Evolutionary conservation across 2,329 filamentous ascomycete species (phyloP).

Genomic region (Alternaria infectoria): DNA sequence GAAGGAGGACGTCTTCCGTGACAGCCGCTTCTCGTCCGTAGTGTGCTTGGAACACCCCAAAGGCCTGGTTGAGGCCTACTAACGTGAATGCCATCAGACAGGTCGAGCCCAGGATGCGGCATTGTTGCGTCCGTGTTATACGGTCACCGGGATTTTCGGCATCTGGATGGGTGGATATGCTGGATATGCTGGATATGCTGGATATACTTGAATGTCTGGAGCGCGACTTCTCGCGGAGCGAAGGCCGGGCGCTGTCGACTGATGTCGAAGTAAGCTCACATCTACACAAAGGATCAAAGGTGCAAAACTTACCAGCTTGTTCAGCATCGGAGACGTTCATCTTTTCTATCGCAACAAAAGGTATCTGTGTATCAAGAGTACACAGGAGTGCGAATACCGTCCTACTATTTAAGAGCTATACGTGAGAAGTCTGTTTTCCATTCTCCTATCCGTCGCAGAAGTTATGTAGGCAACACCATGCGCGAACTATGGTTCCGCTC

Average conservation of each 20-base stretch:
- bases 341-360: neutral
- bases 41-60: constrained; percentile 27
- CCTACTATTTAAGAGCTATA: neutral
- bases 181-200: neutral
- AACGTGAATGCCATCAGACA: constrained; percentile 21
- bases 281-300: neutral
- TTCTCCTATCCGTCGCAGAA: neutral
- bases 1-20: constrained; percentile 15
- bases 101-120: constrained; percentile 17
- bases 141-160: constrained; percentile 10
- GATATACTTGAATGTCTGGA: neutral
- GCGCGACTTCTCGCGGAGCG: neutral
- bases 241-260: neutral
- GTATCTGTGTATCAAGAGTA: no score
- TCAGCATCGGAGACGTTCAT: neutral
- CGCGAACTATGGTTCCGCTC: neutral
- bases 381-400: neutral
- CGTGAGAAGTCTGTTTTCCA: neutral
- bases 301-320: neutral
- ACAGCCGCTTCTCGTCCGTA: constrained; percentile 24
- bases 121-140: constrained; percentile 23
- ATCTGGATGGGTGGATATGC: neutral
- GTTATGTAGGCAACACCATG: neutral
- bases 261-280: neutral
- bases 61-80: constrained; percentile 25